A percentile compares a stretch with the other conserved stretches of the same genome.
Conservation (phyloP, 495 filamentous ascomycete species). For the Aspergillus affinis region DNA sequence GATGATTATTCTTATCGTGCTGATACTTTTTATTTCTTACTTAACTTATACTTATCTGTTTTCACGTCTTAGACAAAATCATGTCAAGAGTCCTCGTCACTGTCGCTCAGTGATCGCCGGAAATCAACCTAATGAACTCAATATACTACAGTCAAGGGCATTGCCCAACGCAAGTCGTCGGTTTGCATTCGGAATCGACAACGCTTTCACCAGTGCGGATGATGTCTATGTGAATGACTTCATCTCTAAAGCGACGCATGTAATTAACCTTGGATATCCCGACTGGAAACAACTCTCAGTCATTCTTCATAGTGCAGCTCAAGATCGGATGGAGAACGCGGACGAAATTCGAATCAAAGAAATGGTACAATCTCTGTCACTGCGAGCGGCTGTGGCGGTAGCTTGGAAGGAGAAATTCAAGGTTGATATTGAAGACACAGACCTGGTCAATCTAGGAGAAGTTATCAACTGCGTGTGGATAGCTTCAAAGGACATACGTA, state of each 20-base stretch:
- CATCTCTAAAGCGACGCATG: constrained; percentile 21
- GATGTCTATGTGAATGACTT: constrained; percentile 38
- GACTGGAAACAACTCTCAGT: constrained; percentile 34
- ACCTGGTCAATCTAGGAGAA: constrained; percentile 23
- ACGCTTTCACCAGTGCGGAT: constrained; percentile 59
- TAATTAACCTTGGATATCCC: constrained; percentile 24
- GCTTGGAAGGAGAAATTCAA: constrained; percentile 31
- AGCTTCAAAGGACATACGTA: not conserved
- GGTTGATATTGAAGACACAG: not conserved
- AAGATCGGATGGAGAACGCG: not conserved
- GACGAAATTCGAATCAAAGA: constrained; percentile 19
- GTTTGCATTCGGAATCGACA: constrained; percentile 57
- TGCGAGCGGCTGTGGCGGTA: constrained; percentile 42
- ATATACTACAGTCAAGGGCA: constrained; percentile 32
- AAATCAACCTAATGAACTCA: not conserved
- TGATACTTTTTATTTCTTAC: too few species aligned
- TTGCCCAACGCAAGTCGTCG: constrained; percentile 51
- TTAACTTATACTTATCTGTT: too few species aligned
- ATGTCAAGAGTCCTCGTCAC: not conserved
- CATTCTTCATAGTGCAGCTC: constrained; percentile 2
- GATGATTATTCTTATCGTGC: too few species aligned
- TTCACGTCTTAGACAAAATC: too few species aligned
- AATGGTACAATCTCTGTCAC: constrained; percentile 45
- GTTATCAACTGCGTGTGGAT: constrained; percentile 49
- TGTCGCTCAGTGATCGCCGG: not conserved